These are phyloP conservation scores for Panaeolus cyanescens DNA, from an alignment of 768 basidiomycete genomes.

Conservation along the genomic window DNA sequence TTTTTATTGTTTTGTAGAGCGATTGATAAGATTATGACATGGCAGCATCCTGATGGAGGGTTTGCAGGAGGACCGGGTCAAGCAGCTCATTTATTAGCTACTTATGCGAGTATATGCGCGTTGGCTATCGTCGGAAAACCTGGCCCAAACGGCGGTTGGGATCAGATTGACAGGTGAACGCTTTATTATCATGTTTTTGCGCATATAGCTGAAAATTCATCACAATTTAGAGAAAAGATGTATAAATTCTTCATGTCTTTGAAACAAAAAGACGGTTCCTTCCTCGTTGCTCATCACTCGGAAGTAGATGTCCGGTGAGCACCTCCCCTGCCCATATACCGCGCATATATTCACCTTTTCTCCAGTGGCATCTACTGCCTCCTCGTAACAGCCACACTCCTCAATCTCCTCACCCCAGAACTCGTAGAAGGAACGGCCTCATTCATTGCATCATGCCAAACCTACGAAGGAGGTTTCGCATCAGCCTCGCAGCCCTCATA, in stretches of 20 bases:
- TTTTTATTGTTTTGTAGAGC: constrained; percentile 44
- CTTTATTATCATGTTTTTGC: neutral
- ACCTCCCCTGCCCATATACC: neutral
- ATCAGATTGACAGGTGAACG: constrained; percentile 80
- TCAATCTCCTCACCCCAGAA: constrained; percentile 88
- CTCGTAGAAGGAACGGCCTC: constrained; percentile 73
- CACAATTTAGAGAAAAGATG: constrained; percentile 58
- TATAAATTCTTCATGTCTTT: constrained; percentile 91
- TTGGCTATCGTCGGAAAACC: constrained; percentile 81
- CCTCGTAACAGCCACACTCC: constrained; percentile 76
- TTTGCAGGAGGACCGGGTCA: constrained; percentile 94
- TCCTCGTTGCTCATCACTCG: constrained; percentile 81
- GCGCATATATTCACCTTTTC: neutral
- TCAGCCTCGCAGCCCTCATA: constrained; percentile 76
- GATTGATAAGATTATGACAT: constrained; percentile 77
- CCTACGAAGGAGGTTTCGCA: constrained; percentile 96
- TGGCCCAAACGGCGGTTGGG: constrained; percentile 80
- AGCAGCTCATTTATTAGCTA: constrained; percentile 83
- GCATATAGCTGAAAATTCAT: neutral
- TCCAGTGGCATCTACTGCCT: constrained; percentile 89
- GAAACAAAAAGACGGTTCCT: constrained; percentile 93
- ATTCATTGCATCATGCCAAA: constrained; percentile 91
- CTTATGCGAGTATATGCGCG: constrained; percentile 85
- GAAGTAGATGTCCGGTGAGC: constrained; percentile 92
- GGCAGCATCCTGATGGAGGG: constrained; percentile 86